These are phyloP conservation scores for Metarhizium guizhouense DNA, from an alignment of 2,329 filamentous ascomycete genomes.

Conservation along the genomic window DNA sequence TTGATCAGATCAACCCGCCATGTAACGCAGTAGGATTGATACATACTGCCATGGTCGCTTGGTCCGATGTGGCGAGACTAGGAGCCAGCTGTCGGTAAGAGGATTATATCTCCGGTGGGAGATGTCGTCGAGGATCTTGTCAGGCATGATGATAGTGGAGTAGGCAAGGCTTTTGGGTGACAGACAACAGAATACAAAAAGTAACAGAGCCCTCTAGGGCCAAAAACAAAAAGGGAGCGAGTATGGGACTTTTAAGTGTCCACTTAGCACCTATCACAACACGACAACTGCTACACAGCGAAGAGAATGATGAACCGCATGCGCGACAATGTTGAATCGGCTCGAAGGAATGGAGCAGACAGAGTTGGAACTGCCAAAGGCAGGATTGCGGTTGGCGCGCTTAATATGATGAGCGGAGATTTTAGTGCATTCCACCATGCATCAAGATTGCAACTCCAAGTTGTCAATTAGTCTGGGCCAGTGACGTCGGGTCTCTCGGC, in stretches of 20 bases:
- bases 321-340: not conserved
- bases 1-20: not conserved
- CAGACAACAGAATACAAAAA: not conserved
- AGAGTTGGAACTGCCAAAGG: not conserved
- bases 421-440: too few species aligned
- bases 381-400: constrained; percentile 1
- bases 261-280: too few species aligned
- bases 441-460: too few species aligned
- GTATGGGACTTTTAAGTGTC: not conserved
- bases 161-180: not conserved
- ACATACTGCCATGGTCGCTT: constrained; percentile 97
- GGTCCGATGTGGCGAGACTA: constrained; percentile 92
- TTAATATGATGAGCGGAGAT: not conserved
- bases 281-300: not conserved
- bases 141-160: constrained; percentile 44
- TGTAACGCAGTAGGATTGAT: not conserved
- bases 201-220: not conserved
- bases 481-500: too few species aligned
- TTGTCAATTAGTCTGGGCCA: too few species aligned
- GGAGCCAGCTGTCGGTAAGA: constrained; percentile 79
- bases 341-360: not conserved
- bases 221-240: not conserved
- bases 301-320: not conserved
- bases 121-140: constrained; percentile 83
- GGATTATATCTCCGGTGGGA: constrained; percentile 93